Base-by-base conservation (phyloP, 495 filamentous ascomycete genomes). In the Penicillium pancosmium region DNA sequence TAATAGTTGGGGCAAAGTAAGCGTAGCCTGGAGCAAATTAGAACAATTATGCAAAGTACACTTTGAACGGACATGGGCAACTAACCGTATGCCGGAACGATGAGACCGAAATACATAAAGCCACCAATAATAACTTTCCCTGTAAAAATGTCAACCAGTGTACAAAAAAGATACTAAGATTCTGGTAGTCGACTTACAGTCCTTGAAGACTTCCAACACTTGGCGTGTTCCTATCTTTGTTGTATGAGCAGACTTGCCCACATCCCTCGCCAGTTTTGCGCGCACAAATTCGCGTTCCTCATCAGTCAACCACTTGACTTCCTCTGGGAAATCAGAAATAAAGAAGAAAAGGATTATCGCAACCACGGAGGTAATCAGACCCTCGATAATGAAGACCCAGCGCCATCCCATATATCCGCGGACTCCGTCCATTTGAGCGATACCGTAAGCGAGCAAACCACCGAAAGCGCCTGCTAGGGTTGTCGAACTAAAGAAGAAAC, bases 381-480 rank as follows among this genome's bases (percentile, higher is more conserved):
- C 93, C 75, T 97, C 93, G 41, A 86, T 68, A 57, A 84, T 76
- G 48, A 84, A 86, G 49, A 87, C 83, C 94, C 94, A 97, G 43
- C 93, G 82, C 93, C 93, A 98, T 49, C 91, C 93, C 2, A 68
- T 65, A 61, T 91, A 93, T 35, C 86, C 87, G 27, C 83, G 71
- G 21, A 92, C 68, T 11, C 80, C 78, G 2, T 73, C 54, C 79
- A 86, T 92, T 68, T 93, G 91, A 23, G 89, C 91, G 50, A 98
- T 93, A 15, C 86, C 92, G 11, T 83, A 86, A 3, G 92, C 92
- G 9, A 96, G 75, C 15, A 96, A 76, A 11, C 92, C 91, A 40
- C 92, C 92, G 61, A 96, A 96, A 5, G 92, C 92, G 21, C 91
- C 91, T 7, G 92, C 91, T 25, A 96, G 72, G 3, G 88, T 88